Evolutionary conservation across 176 grass and related monocot species (phyloP).

Genomic region (Puya raimondii): DNA sequence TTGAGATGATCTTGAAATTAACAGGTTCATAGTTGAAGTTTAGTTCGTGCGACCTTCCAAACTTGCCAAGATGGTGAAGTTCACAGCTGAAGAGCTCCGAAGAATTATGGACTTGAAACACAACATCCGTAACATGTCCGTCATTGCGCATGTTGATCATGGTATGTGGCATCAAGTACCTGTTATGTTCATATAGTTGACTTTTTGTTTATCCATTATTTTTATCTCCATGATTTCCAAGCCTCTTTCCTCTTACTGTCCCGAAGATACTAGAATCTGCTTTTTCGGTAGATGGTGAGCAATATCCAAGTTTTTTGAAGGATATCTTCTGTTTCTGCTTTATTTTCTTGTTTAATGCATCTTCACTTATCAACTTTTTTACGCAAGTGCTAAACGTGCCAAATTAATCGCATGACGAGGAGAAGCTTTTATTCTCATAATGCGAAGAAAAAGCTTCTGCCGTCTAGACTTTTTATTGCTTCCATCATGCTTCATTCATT

Average conservation of each 20-base stretch:
- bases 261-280: too few relatives aligned
- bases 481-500: background rate
- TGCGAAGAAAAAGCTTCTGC: background rate
- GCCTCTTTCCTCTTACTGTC: too few relatives aligned
- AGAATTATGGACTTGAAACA: constrained; percentile 83
- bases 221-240: too few relatives aligned
- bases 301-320: too few relatives aligned
- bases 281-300: too few relatives aligned
- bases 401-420: too few relatives aligned
- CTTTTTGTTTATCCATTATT: background rate
- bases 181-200: background rate
- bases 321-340: too few relatives aligned
- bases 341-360: too few relatives aligned
- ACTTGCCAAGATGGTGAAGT: constrained; percentile 86
- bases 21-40: constrained; percentile 18
- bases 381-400: too few relatives aligned
- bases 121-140: constrained; percentile 89
- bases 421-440: too few relatives aligned
- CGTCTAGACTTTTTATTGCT: background rate
- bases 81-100: constrained; percentile 73
- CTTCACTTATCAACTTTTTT: too few relatives aligned
- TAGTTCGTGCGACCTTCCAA: constrained; percentile 15
- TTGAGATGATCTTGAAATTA: background rate
- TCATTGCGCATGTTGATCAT: constrained; percentile 86
- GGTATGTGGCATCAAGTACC: constrained; percentile 28